Base-by-base conservation (phyloP, 352 stramenopile species). In the Phytophthora melonis region DNA sequence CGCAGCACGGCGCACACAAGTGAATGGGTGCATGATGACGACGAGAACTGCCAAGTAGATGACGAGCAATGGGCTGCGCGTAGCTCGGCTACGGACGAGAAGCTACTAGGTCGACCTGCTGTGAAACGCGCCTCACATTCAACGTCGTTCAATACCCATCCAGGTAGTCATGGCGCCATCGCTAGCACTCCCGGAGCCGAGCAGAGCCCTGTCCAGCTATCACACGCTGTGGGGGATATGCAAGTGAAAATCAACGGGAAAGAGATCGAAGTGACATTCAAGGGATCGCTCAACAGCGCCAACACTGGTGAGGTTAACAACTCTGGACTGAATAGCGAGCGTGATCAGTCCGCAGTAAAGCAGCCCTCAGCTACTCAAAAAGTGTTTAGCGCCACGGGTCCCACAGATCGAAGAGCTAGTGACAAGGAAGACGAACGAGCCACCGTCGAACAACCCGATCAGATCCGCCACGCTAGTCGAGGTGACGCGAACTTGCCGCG, bases 221-320 rank as follows among this genome's bases (percentile, higher is more conserved):
- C 72, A 0, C 72, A 66, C 21, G 72, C 68, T 23, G 68, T 76
- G 3, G 72, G 72, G 3, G 58, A 76, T 10, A 75, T 79, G 62
- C 36, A 79, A 45, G 62, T 79, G 18, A 72, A 72, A 55, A 71
- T 79, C 16, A 41, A 73, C 1, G 68, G 68, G 8, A 65, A 62
- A n/a, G 32, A 79, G 55, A 68, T 79, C 19, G 16, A 76, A 16
- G 34, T 79, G 16, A 77, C 68, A 5, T 79, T 79, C 19, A 63
- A 68, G 50, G 72, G 72, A 25, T 25, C 23, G 23, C 23, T 25
- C 23, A 25, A 25, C 23, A 25, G 23, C 23, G 23, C 23, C 23
- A 25, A 25, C 23, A 25, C 1, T 25, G 23, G 23, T 25, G 23
- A 25, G 23, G 23, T 25, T 25, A 25, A 25, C 23, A 25, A 25